A percentile compares a stretch with the other conserved stretches of the same genome.
Conservation (phyloP, 257 asterid species). For the Nemophila menziesii region DNA sequence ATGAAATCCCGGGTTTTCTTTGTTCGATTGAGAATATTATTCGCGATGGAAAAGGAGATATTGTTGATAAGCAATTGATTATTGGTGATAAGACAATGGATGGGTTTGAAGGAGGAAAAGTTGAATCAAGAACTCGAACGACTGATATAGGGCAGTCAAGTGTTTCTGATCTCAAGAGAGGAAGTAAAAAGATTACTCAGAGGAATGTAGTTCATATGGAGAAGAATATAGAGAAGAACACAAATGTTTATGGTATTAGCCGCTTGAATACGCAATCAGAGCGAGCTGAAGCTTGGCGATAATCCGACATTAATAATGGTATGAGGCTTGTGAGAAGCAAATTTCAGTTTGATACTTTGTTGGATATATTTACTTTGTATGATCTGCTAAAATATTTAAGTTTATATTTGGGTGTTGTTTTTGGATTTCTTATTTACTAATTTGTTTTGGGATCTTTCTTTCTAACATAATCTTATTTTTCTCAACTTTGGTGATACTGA, state of each 20-base stretch:
- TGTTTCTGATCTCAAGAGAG: constrained; percentile 22
- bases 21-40: constrained; percentile 3
- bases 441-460: not conserved
- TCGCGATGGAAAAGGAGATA: constrained; percentile 3
- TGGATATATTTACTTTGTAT: not conserved
- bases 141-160: constrained; percentile 28
- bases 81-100: constrained; percentile 8
- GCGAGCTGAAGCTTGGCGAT: constrained; percentile 63
- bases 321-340: not conserved
- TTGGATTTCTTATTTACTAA: not conserved
- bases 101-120: constrained; percentile 14
- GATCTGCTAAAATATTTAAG: not conserved
- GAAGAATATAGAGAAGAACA: constrained; percentile 29
- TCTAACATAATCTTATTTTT: not conserved
- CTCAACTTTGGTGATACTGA: not conserved
- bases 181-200: constrained; percentile 18
- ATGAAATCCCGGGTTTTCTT: constrained; percentile 9
- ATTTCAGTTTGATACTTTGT: not conserved
- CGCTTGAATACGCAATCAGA: constrained; percentile 45
- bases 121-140: constrained; percentile 31
- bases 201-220: constrained; percentile 14
- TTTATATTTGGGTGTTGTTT: not conserved
- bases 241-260: constrained; percentile 27
- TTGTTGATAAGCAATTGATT: not conserved
- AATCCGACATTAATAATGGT: constrained; percentile 8